Percentiles rank a stretch among this genome's conserved stretches.
Evolutionary conservation across 2,329 filamentous ascomycete genomes (phyloP).

Genomic region (Colletotrichum zoysiae): DNA sequence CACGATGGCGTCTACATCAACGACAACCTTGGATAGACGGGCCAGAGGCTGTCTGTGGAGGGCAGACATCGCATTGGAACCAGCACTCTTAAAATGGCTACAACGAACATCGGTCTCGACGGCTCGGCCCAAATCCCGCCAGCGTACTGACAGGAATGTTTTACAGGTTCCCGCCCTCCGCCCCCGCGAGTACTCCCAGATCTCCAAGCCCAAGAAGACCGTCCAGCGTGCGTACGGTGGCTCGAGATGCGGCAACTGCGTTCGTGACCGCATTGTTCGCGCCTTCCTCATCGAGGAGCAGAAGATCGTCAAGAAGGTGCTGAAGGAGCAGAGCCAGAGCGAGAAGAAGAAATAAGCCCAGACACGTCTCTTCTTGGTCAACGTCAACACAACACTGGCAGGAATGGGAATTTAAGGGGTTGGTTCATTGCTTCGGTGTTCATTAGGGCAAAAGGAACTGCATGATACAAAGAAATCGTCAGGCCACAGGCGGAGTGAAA

Average conservation of each 20-base stretch:
- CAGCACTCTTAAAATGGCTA: slow-evolving; percentile 30
- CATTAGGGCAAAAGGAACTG: slow-evolving; percentile 63
- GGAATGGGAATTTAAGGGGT: slow-evolving; percentile 47
- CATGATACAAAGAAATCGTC: slow-evolving; percentile 58
- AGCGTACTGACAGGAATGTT: slow-evolving; percentile 15
- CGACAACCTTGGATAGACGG: neutral
- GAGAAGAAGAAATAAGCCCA: slow-evolving; percentile 76
- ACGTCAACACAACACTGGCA: slow-evolving; percentile 43
- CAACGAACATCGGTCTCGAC: slow-evolving; percentile 3
- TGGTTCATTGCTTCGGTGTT: slow-evolving; percentile 68
- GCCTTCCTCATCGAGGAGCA: slow-evolving; percentile 99
- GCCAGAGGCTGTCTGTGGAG: neutral
- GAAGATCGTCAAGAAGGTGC: slow-evolving; percentile 99
- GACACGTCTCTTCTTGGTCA: slow-evolving; percentile 42
- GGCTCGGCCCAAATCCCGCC: neutral
- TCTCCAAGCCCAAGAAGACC: slow-evolving; percentile 99
- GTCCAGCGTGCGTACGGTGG: slow-evolving; percentile 98
- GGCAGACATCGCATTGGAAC: neutral
- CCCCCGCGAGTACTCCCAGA: slow-evolving; percentile 95
- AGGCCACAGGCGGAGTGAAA: slow-evolving; percentile 48
- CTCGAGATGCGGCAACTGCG: slow-evolving; percentile 98
- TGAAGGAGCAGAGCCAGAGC: slow-evolving; percentile 93
- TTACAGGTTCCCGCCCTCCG: slow-evolving; percentile 91
- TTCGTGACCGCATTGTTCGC: slow-evolving; percentile 96
- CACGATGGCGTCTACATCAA: neutral